phyloP scores from a whole-genome alignment of 164 flowering plant species.

The Buxus sempervirens region DNA sequence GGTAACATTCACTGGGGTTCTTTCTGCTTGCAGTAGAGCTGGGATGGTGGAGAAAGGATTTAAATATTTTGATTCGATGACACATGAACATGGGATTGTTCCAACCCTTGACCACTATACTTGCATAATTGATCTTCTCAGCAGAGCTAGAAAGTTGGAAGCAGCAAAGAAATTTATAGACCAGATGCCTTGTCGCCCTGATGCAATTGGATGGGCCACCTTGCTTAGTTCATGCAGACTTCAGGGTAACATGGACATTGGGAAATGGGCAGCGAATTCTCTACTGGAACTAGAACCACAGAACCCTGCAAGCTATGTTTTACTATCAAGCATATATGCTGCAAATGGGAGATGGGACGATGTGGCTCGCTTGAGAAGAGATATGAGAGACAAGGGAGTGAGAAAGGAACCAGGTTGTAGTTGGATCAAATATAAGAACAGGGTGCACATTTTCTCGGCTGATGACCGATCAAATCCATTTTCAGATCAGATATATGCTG shows the following conservation, averaged over 20 bases:
- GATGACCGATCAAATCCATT: slow-evolving; percentile 66
- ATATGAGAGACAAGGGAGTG: slow-evolving; percentile 60
- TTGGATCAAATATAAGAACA: slow-evolving; percentile 81
- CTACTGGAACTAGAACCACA: slow-evolving; percentile 62
- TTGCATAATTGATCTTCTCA: slow-evolving; percentile 83
- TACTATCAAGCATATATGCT: slow-evolving; percentile 80
- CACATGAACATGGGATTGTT: slow-evolving; percentile 45
- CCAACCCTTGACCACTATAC: slow-evolving; percentile 70
- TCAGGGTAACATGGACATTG: slow-evolving; percentile 71
- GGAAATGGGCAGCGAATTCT: slow-evolving; percentile 83
- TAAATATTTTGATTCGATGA: slow-evolving; percentile 58
- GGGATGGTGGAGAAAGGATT: slow-evolving; percentile 72
- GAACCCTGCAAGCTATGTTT: slow-evolving; percentile 74
- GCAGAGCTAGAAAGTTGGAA: slow-evolving; percentile 76
- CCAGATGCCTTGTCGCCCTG: slow-evolving; percentile 68
- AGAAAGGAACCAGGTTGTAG: slow-evolving; percentile 85
- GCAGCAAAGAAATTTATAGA: slow-evolving; percentile 68
- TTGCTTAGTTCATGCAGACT: slow-evolving; percentile 79
- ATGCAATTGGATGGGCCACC: slow-evolving; percentile 74
- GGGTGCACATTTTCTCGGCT: slow-evolving; percentile 68
- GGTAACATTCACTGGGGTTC: slow-evolving; percentile 75
- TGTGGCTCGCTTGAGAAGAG: slow-evolving; percentile 65
- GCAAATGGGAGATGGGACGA: slow-evolving; percentile 69
- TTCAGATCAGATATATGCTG: slow-evolving; percentile 55
- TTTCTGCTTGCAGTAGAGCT: slow-evolving; percentile 91